Evolutionary conservation across 2,329 filamentous ascomycete species (phyloP), one percentile per base, ranked within the genome.

Genomic region (Cercospora beticola): DNA sequence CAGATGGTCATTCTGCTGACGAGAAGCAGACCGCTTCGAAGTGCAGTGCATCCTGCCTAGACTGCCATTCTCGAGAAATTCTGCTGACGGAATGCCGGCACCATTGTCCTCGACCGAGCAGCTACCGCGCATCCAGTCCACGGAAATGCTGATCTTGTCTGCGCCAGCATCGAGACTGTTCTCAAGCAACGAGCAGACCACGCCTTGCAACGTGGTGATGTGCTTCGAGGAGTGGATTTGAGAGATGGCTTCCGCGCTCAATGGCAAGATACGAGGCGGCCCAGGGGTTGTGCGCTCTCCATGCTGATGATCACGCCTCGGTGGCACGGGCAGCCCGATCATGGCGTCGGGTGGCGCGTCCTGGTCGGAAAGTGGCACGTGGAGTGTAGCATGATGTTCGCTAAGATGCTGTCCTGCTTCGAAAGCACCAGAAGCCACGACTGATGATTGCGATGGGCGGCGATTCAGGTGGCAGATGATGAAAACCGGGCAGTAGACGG

Each of bases 31-130:
- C 58, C 86, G 87, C 77, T 91, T 97, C 1, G 94, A 97, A 0
- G 94, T 95, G 79, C 90, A 93, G 73, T 71, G 68, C 61, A 70
- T 72, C 79, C 89, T 92, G 26, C 88, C 91, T 18, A 97, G 82
- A 0, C 91, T 90, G 4, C 93, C 93, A 57, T 81, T 78, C 2
- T 86, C 82, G n/a, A 76, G 76, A 74, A 98, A 97, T 73, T 97
- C 94, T 1, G 79, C 76, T 0, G 91, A 87, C 1, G 83, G 78
- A 57, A 99, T 96, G 0, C 95, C 95, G 16, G 83, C 66, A 1
- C 95, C 95, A 80, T 98, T 86, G 77, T 99, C 95, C 76, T 97
- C 91, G 5, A 97, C 86, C 0, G 85, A 84, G 79, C 94, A 97
- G 73, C 86, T 88, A 5, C 93, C 94, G 26, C 90, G 88, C 64